Percentiles rank a stretch among this genome's conserved stretches.
Conservation (phyloP, 2,329 filamentous ascomycete species). For the Arthrobotrys sphaeroides region DNA sequence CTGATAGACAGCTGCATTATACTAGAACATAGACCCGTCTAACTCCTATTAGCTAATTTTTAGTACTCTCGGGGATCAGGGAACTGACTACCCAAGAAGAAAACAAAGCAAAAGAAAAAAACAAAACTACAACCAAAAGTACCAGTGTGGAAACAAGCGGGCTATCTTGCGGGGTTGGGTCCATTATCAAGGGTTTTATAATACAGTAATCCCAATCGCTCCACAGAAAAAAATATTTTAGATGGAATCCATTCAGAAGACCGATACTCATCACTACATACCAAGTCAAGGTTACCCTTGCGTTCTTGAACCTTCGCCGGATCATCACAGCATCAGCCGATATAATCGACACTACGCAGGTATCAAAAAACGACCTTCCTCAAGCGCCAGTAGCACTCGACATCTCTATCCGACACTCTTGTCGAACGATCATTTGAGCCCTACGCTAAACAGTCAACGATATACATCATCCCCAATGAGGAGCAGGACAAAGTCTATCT, state of each 20-base stretch:
- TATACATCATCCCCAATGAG: constrained; percentile 53
- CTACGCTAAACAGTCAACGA: constrained; percentile 48
- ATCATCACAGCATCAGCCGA: constrained; percentile 41
- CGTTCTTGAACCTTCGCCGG: constrained; percentile 51
- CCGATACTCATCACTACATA: constrained; percentile 55
- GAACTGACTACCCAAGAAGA: constrained; percentile 22
- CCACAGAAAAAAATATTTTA: constrained; percentile 36
- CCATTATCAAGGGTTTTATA: constrained; percentile 36
- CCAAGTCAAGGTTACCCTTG: constrained; percentile 54
- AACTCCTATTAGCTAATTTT: constrained; percentile 42
- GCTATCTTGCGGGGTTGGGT: constrained; percentile 45
- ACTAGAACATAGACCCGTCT: constrained; percentile 48
- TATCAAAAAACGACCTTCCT: constrained; percentile 47
- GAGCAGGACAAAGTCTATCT: constrained; percentile 53
- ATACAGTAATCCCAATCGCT: constrained; percentile 51
- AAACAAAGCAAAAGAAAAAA: constrained; percentile 21
- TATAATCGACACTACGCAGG: constrained; percentile 51
- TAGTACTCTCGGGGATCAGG: constrained; percentile 34
- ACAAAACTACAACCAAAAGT: constrained; percentile 9
- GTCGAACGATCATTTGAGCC: constrained; percentile 52
- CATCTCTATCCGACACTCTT: constrained; percentile 51
- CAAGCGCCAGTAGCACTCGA: constrained; percentile 29
- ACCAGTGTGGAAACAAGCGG: constrained; percentile 22
- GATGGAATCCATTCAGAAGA: constrained; percentile 53
- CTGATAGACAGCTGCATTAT: constrained; percentile 51